Percentiles rank a stretch among this genome's conserved stretches.
These are phyloP conservation scores for Termitomyces sp. DNA, from an alignment of 768 basidiomycete species.

Conservation along the genomic window DNA sequence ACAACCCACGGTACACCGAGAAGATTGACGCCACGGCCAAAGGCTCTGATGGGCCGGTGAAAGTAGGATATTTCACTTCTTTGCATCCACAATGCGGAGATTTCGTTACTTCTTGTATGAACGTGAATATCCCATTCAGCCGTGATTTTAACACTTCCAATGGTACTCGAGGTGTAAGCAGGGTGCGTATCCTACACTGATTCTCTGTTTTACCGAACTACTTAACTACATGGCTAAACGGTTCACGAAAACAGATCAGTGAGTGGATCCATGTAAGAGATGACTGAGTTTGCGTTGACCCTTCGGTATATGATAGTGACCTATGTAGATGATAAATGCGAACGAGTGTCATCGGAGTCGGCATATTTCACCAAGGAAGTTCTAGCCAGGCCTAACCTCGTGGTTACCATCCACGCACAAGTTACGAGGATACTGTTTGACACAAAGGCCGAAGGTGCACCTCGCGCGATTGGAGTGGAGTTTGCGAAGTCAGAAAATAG, in stretches of 20 bases:
- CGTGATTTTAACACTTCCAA: slow-evolving; percentile 51
- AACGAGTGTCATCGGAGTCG: slow-evolving; percentile 52
- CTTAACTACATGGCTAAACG: background rate
- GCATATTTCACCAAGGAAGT: slow-evolving; percentile 61
- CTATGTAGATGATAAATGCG: slow-evolving; percentile 44
- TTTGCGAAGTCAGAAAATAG: slow-evolving; percentile 32
- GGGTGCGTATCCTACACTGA: slow-evolving; percentile 28
- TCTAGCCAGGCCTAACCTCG: slow-evolving; percentile 54
- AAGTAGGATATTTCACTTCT: slow-evolving; percentile 44
- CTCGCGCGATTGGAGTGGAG: slow-evolving; percentile 52
- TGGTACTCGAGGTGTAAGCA: slow-evolving; percentile 51
- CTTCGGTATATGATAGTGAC: slow-evolving; percentile 41
- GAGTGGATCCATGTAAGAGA: slow-evolving; percentile 3
- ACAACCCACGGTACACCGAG: slow-evolving; percentile 41
- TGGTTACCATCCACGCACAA: slow-evolving; percentile 43
- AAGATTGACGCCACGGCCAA: slow-evolving; percentile 37
- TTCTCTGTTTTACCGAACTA: background rate
- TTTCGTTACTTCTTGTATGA: slow-evolving; percentile 48
- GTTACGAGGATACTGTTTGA: slow-evolving; percentile 51
- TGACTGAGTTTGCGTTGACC: background rate
- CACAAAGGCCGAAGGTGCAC: slow-evolving; percentile 16
- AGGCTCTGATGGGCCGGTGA: slow-evolving; percentile 46
- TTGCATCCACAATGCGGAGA: slow-evolving; percentile 29
- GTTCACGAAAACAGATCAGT: slow-evolving; percentile 21
- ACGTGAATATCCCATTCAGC: slow-evolving; percentile 43